phyloP scores from a whole-genome alignment of 2,329 filamentous ascomycete species.

The Paraphaeosphaeria sporulosa region DNA sequence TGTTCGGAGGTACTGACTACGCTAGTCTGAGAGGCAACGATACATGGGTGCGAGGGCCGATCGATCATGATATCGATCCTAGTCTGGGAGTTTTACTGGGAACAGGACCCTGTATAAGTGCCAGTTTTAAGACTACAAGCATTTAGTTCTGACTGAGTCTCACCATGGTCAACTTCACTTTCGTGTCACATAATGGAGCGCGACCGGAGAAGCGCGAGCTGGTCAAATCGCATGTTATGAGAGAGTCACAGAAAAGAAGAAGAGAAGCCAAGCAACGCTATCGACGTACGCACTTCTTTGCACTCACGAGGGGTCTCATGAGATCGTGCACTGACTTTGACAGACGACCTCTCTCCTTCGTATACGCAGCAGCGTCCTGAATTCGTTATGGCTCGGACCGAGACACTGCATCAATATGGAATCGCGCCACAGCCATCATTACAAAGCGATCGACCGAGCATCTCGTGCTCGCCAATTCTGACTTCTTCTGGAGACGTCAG shows the following conservation, averaged over 20 bases:
- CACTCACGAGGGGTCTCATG: neutral
- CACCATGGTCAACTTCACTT: constrained; percentile 26
- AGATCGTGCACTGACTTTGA: neutral
- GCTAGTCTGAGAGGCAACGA: neutral
- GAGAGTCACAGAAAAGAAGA: constrained; percentile 27
- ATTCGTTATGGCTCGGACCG: neutral
- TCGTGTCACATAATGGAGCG: constrained; percentile 28
- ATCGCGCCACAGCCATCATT: neutral
- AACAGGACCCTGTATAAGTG: neutral
- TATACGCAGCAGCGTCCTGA: neutral
- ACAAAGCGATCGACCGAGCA: neutral
- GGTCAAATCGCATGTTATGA: constrained; percentile 31
- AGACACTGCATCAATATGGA: neutral
- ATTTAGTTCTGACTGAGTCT: neutral
- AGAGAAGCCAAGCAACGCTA: constrained; percentile 23
- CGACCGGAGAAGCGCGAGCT: constrained; percentile 25
- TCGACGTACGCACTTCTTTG: constrained; percentile 13
- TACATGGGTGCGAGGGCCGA: neutral
- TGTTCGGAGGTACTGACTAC: neutral
- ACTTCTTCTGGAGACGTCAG: neutral
- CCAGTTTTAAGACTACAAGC: neutral
- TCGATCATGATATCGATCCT: neutral
- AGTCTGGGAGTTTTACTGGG: neutral
- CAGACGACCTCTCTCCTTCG: neutral
- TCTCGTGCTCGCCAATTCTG: neutral